A percentile compares a stretch with the other conserved stretches of the same genome.
These are phyloP conservation scores for Eucalyptus cloeziana DNA, from an alignment of 345 rosid species.

Conservation along the genomic window DNA sequence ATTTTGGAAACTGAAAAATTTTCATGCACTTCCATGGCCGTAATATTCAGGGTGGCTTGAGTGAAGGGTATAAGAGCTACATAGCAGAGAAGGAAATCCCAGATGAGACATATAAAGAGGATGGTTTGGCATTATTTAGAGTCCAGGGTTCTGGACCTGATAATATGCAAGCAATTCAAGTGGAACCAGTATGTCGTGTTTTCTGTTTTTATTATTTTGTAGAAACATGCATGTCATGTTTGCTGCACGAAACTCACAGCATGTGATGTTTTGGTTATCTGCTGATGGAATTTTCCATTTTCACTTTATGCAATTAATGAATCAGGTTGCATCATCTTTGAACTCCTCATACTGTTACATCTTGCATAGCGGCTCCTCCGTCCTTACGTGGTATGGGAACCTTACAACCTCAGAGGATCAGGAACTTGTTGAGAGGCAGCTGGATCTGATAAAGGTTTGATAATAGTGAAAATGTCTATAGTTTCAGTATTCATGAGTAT, in stretches of 20 bases:
- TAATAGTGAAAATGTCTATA: background rate
- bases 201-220: background rate
- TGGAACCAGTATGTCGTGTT: constrained; percentile 64
- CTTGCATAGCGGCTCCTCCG: constrained; percentile 63
- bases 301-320: background rate
- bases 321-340: constrained; percentile 78
- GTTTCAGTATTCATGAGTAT: background rate
- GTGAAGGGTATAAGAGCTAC: constrained; percentile 74
- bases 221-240: background rate
- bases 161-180: constrained; percentile 98
- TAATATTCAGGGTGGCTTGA: constrained; percentile 73
- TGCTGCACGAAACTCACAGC: constrained; percentile 12
- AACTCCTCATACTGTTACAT: constrained; percentile 93
- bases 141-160: constrained; percentile 98
- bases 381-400: constrained; percentile 91
- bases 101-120: constrained; percentile 68
- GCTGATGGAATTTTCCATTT: background rate
- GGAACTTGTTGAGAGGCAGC: constrained; percentile 85
- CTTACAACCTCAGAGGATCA: constrained; percentile 65
- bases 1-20: background rate
- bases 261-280: constrained; percentile 8
- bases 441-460: constrained; percentile 92
- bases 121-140: constrained; percentile 76
- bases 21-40: background rate
- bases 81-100: constrained; percentile 66